These are phyloP conservation scores for Microsporum canis DNA, from an alignment of 2,329 filamentous ascomycete species.

Conservation along the genomic window DNA sequence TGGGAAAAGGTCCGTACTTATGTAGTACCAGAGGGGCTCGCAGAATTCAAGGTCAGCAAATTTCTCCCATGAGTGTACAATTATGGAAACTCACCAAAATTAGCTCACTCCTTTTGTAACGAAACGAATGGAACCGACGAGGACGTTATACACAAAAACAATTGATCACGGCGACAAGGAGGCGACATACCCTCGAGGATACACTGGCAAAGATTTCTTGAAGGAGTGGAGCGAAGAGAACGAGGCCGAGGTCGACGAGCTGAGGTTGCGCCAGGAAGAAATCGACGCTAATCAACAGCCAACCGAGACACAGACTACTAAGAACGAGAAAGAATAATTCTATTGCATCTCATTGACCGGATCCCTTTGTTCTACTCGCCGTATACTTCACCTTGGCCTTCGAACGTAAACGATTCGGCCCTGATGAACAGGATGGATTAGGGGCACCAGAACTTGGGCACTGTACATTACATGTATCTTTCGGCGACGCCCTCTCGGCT, in stretches of 20 bases:
- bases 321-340: background rate
- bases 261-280: constrained; percentile 10
- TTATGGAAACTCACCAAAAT: background rate
- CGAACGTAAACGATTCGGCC: background rate
- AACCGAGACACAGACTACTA: background rate
- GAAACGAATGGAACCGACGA: constrained; percentile 31
- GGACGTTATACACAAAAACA: constrained; percentile 24
- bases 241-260: constrained; percentile 21
- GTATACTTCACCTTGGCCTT: background rate
- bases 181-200: constrained; percentile 15
- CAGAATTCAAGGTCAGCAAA: constrained; percentile 55
- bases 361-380: background rate
- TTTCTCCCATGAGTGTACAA: background rate
- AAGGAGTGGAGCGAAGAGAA: constrained; percentile 31
- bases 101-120: constrained; percentile 39
- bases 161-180: constrained; percentile 13
- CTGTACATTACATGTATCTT: background rate
- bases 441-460: background rate
- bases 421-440: background rate
- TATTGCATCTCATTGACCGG: background rate
- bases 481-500: background rate
- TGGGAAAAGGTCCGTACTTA: constrained; percentile 85
- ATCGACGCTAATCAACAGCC: background rate
- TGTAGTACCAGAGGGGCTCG: constrained; percentile 59
- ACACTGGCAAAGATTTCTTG: constrained; percentile 29